These are phyloP conservation scores for Talaromyces sp. DNA, from an alignment of 2,329 filamentous ascomycete species.

Conservation along the genomic window DNA sequence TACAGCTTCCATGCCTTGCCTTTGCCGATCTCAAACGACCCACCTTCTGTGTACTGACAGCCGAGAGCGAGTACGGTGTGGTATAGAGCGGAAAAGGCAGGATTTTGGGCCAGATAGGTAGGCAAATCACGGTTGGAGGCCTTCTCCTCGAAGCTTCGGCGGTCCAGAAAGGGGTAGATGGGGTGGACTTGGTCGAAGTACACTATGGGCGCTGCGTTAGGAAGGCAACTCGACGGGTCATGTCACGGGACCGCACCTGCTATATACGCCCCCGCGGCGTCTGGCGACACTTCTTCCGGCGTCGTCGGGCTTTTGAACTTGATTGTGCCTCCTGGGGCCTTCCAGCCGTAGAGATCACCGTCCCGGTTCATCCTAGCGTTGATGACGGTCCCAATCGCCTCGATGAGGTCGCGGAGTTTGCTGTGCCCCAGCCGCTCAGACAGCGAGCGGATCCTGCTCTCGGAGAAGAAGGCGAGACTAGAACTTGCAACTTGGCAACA, in stretches of 20 bases:
- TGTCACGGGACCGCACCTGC: conserved; percentile 8
- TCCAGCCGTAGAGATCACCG: background rate
- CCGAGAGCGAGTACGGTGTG: conserved; percentile 36
- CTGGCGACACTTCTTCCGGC: conserved; percentile 11
- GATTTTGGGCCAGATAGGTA: conserved; percentile 20
- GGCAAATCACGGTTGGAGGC: conserved; percentile 23
- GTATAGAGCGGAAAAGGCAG: conserved; percentile 37
- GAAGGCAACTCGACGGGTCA: background rate
- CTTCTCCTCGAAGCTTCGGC: conserved; percentile 29
- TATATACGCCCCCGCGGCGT: conserved; percentile 13
- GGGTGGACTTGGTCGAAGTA: conserved; percentile 40
- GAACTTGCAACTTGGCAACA: conserved; percentile 29
- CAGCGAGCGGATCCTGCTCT: conserved; percentile 27
- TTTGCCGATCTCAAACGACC: conserved; percentile 36
- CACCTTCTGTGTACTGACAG: conserved; percentile 30
- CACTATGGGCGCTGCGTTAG: conserved; percentile 16
- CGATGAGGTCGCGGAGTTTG: conserved; percentile 20
- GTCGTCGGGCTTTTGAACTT: conserved; percentile 15
- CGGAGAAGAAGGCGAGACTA: conserved; percentile 33
- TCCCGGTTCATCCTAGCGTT: conserved; percentile 15
- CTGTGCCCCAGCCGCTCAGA: conserved; percentile 22
- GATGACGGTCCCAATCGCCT: conserved; percentile 17
- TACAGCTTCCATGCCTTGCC: conserved; percentile 40
- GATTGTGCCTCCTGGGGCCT: conserved; percentile 7
- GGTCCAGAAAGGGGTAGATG: conserved; percentile 39